Conservation (phyloP, 31 red algal genomes). For the Bonnemaisonia californica region DNA sequence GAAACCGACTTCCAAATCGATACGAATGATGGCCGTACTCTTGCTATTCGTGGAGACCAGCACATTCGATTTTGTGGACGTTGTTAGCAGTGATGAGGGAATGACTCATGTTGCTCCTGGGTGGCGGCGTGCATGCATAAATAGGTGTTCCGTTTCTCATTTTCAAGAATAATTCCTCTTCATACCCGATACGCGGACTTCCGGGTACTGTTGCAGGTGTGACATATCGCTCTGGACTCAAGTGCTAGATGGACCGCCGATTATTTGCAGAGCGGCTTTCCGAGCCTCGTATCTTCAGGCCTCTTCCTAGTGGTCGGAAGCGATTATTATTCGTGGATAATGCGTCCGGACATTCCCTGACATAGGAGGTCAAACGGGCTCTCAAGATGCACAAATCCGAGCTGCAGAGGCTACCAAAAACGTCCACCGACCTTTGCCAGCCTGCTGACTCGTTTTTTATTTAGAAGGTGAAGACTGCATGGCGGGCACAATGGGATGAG, state of each 20-base stretch:
- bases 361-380: neutral
- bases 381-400: neutral
- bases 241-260: constrained; percentile 28
- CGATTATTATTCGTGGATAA: constrained; percentile 45
- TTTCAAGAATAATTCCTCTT: constrained; percentile 9
- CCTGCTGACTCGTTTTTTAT: constrained; percentile 29
- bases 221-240: neutral
- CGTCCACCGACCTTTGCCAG: constrained; percentile 11
- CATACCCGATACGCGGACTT: constrained; percentile 11
- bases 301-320: neutral
- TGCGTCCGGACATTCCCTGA: constrained; percentile 27
- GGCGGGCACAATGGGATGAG: neutral
- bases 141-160: constrained; percentile 23
- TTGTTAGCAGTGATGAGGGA: constrained; percentile 22
- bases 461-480: constrained; percentile 18
- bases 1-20: constrained; percentile 35
- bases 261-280: constrained; percentile 20
- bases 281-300: neutral
- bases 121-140: neutral
- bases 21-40: constrained; percentile 1
- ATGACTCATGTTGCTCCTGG: constrained; percentile 32
- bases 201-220: constrained; percentile 9
- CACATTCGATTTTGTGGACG: constrained; percentile 24
- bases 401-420: neutral
- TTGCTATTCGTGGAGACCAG: constrained; percentile 10